Evolutionary conservation across 768 basidiomycete genomes (phyloP).

Genomic region (Tricholoma sp.): DNA sequence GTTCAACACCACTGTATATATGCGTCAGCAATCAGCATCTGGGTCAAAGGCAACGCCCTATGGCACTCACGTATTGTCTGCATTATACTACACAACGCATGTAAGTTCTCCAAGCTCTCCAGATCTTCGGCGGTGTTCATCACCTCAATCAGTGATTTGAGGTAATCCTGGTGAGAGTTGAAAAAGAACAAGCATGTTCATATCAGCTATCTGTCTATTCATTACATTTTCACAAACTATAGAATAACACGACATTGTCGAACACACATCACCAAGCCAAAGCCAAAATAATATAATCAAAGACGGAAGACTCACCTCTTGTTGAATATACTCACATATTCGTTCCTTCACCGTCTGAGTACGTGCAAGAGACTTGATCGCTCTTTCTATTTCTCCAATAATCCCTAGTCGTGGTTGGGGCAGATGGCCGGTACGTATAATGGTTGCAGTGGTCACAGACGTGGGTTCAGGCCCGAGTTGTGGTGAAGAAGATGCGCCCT

Average conservation of each 20-base stretch:
- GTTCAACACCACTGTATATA: slow-evolving; percentile 77
- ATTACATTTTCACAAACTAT: slow-evolving; percentile 13
- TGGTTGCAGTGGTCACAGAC: slow-evolving; percentile 53
- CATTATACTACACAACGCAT: slow-evolving; percentile 87
- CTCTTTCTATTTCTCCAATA: slow-evolving; percentile 73
- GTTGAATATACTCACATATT: slow-evolving; percentile 85
- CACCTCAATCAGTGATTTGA: slow-evolving; percentile 80
- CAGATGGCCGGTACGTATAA: slow-evolving; percentile 68
- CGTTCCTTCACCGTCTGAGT: slow-evolving; percentile 74
- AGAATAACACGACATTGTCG: slow-evolving; percentile 5
- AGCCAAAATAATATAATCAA: slow-evolving; percentile 3
- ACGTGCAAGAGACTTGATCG: slow-evolving; percentile 70
- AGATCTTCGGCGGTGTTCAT: slow-evolving; percentile 88
- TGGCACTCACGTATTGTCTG: slow-evolving; percentile 76
- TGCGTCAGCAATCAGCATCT: slow-evolving; percentile 5
- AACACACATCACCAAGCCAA: slow-evolving; percentile 2
- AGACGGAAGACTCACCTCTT: slow-evolving; percentile 52
- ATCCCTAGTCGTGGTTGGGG: slow-evolving; percentile 74
- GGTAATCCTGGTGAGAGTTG: slow-evolving; percentile 63
- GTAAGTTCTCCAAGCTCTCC: slow-evolving; percentile 86
- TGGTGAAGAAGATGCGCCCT: slow-evolving; percentile 57
- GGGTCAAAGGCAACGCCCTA: neutral
- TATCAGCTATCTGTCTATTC: slow-evolving; percentile 22
- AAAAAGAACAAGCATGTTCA: slow-evolving; percentile 18
- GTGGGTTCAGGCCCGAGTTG: slow-evolving; percentile 49